Conservation (phyloP, 225 moss, liverwort and hornwort genomes). For the Rhytidiadelphus loreus region DNA sequence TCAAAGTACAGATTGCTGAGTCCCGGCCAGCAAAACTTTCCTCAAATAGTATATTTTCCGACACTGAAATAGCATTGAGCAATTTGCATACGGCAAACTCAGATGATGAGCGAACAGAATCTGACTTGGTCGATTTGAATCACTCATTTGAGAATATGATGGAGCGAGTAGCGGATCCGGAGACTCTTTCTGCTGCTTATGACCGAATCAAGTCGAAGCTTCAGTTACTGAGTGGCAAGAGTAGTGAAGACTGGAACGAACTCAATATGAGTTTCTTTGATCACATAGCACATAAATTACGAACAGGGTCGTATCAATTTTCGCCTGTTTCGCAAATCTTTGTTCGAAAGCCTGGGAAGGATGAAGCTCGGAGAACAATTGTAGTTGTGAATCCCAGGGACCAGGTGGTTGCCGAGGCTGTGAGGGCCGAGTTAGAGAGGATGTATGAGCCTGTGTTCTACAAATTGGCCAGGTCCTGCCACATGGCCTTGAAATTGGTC, state of each 20-base stretch:
- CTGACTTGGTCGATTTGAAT: not conserved
- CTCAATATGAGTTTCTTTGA: conserved; percentile 2
- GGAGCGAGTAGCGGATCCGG: conserved; percentile 11
- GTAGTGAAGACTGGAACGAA: conserved; percentile 23
- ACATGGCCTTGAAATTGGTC: conserved; percentile 22
- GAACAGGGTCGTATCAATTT: conserved; percentile 9
- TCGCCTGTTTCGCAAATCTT: conserved; percentile 9
- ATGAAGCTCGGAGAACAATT: not conserved
- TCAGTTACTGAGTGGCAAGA: conserved; percentile 13
- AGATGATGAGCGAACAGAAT: not conserved
- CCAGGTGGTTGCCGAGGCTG: conserved; percentile 41
- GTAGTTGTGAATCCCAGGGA: conserved; percentile 15
- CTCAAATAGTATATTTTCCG: not conserved
- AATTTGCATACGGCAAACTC: not conserved
- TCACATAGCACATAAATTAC: conserved; percentile 4
- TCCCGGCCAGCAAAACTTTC: not conserved
- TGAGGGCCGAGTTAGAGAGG: conserved; percentile 18
- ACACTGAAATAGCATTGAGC: not conserved
- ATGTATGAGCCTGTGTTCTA: conserved; percentile 19
- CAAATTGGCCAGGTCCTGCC: conserved; percentile 11
- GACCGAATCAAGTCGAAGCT: conserved; percentile 31
- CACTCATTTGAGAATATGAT: not conserved
- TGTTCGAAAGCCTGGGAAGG: conserved; percentile 37
- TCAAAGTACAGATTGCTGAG: not conserved
- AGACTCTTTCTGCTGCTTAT: conserved; percentile 22